These are phyloP conservation scores for Trichophaea hybrida DNA, from an alignment of 2,329 filamentous ascomycete species.

Conservation along the genomic window DNA sequence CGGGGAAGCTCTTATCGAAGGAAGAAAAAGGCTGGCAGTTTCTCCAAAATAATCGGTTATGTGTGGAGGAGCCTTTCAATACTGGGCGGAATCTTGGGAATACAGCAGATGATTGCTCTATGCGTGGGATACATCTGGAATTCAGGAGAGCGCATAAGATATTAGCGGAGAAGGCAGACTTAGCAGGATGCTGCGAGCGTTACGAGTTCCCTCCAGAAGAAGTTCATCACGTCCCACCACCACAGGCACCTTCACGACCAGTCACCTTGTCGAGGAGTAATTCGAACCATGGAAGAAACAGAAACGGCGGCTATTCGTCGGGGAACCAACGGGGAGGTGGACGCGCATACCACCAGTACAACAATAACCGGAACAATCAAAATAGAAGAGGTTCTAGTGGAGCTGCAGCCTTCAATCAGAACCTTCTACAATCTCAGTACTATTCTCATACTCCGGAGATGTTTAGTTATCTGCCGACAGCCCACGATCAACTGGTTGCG, in stretches of 20 bases:
- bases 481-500: conserved; percentile 18
- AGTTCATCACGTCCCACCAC: conserved; percentile 16
- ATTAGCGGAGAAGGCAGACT: conserved; percentile 55
- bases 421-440: conserved; percentile 4
- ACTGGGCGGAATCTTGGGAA: conserved; percentile 79
- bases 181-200: conserved; percentile 73
- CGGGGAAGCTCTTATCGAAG: conserved; percentile 65
- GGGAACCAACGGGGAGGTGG: conserved; percentile 14
- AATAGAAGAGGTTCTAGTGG: conserved; percentile 11
- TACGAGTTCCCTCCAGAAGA: conserved; percentile 81
- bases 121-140: conserved; percentile 79
- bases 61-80: conserved; percentile 96
- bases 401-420: conserved; percentile 4
- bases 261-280: conserved; percentile 24
- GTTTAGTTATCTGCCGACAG: conserved; percentile 18
- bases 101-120: conserved; percentile 88
- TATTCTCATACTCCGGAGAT: conserved; percentile 14
- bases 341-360: neutral
- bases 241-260: conserved; percentile 23
- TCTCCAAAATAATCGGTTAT: conserved; percentile 65
- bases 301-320: conserved; percentile 4
- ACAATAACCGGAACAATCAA: conserved; percentile 3
- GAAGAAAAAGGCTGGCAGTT: conserved; percentile 79
- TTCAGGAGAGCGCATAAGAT: conserved; percentile 75
- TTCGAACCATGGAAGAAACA: conserved; percentile 20